These are phyloP conservation scores for Fusarium graminum DNA, from an alignment of 2,329 filamentous ascomycete species.

Conservation along the genomic window DNA sequence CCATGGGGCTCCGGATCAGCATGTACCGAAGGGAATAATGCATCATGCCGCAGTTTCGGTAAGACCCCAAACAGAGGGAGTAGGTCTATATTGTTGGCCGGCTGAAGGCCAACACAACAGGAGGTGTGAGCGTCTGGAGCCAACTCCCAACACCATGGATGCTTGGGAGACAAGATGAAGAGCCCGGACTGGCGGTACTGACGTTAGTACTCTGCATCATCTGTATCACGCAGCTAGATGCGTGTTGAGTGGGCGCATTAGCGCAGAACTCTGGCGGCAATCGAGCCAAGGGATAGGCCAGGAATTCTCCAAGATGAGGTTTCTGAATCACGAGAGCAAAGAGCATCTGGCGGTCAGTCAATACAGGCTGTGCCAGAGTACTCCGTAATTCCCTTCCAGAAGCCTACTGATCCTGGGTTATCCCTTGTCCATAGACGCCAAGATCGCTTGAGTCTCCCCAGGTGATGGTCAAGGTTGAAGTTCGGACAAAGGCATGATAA, in stretches of 20 bases:
- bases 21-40: slow-evolving; percentile 37
- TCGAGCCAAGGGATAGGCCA: slow-evolving; percentile 38
- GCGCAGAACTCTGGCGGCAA: slow-evolving; percentile 38
- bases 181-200: slow-evolving; percentile 11
- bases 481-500: slow-evolving; percentile 31
- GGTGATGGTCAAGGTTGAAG: slow-evolving; percentile 18
- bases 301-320: slow-evolving; percentile 15
- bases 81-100: slow-evolving; percentile 19
- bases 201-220: neutral
- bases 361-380: neutral
- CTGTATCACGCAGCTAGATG: slow-evolving; percentile 15
- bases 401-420: slow-evolving; percentile 21
- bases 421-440: slow-evolving; percentile 29
- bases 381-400: neutral
- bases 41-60: slow-evolving; percentile 32
- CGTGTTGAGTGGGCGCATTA: slow-evolving; percentile 49
- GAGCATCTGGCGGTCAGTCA: slow-evolving; percentile 7
- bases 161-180: slow-evolving; percentile 26
- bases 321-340: slow-evolving; percentile 20
- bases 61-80: slow-evolving; percentile 30
- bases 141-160: slow-evolving; percentile 3
- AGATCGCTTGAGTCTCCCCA: slow-evolving; percentile 38
- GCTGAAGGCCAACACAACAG: slow-evolving; percentile 13
- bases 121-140: neutral
- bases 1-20: slow-evolving; percentile 41